Percentiles rank a stretch among this genome's conserved stretches.
Conservation (phyloP, 202 grass and related monocot genomes). For the Setaria viridis region DNA sequence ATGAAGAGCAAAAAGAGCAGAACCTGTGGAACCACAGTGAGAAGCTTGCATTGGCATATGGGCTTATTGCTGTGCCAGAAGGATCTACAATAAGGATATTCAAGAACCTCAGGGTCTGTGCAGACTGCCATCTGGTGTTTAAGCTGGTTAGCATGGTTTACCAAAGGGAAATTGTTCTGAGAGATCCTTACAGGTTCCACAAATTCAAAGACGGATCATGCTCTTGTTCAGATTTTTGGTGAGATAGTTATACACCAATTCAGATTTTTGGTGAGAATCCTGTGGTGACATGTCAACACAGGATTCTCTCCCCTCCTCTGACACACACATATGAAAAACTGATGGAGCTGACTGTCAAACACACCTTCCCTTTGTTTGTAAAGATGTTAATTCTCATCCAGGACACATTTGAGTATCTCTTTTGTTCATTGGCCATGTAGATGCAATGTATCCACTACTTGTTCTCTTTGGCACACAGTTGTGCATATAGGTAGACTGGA, state of each 20-base stretch:
- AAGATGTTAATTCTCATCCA: not conserved
- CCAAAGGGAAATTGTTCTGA: conserved; percentile 67
- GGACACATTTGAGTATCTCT: not conserved
- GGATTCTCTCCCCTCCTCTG: not conserved
- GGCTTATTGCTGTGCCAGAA: conserved; percentile 58
- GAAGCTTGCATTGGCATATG: conserved; percentile 82
- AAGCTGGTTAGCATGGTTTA: conserved; percentile 70
- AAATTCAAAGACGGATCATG: conserved; percentile 71
- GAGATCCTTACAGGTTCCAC: conserved; percentile 89
- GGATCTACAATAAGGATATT: conserved; percentile 66
- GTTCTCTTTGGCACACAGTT: not conserved
- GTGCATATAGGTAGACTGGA: not conserved
- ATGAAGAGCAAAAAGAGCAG: conserved; percentile 87
- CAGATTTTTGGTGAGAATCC: not conserved
- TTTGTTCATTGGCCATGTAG: not conserved
- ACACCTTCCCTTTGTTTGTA: not conserved
- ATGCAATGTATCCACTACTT: not conserved
- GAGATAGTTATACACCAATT: not conserved
- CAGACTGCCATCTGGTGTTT: conserved; percentile 84
- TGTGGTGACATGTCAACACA: not conserved
- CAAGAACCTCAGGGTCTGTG: conserved; percentile 87
- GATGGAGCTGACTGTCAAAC: not conserved
- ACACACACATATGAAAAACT: not conserved
- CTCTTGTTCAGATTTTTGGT: conserved; percentile 93
- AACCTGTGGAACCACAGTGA: conserved; percentile 87